Conservation (phyloP, 1,284 basidiomycete genomes). For the Apiotrichum mycotoxinovorans region DNA sequence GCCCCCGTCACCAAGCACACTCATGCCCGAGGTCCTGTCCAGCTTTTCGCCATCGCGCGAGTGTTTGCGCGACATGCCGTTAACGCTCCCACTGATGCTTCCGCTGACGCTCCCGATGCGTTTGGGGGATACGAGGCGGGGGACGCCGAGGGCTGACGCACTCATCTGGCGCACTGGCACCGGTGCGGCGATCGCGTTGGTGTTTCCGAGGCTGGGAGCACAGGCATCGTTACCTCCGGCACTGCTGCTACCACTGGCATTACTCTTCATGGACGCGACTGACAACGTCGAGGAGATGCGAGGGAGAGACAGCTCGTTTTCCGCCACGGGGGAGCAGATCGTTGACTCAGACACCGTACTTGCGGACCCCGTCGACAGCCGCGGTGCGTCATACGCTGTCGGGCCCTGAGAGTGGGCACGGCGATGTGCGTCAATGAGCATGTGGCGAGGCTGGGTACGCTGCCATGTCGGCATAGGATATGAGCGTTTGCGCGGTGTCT, state of each 20-base stretch:
- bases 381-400: background rate
- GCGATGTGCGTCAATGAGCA: conserved; percentile 18
- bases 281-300: background rate
- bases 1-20: conserved; percentile 1
- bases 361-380: background rate
- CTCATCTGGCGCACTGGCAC: background rate
- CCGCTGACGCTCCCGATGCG: background rate
- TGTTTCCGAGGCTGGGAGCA: background rate
- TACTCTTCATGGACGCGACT: background rate
- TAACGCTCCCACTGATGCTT: too few relatives aligned
- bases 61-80: background rate
- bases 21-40: background rate
- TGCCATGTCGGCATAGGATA: conserved; percentile 47
- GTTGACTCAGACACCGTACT: background rate
- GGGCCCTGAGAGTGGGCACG: background rate
- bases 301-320: background rate
- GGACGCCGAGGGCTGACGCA: background rate
- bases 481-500: conserved; percentile 50
- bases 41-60: background rate
- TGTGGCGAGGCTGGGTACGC: conserved; percentile 40
- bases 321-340: background rate
- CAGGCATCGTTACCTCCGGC: background rate
- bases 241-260: background rate
- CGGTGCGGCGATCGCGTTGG: background rate
- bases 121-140: background rate